A percentile compares a stretch with the other conserved stretches of the same genome.
phyloP scores from a whole-genome alignment of 495 filamentous ascomycete species.

The Aspergillus funiculosus region DNA sequence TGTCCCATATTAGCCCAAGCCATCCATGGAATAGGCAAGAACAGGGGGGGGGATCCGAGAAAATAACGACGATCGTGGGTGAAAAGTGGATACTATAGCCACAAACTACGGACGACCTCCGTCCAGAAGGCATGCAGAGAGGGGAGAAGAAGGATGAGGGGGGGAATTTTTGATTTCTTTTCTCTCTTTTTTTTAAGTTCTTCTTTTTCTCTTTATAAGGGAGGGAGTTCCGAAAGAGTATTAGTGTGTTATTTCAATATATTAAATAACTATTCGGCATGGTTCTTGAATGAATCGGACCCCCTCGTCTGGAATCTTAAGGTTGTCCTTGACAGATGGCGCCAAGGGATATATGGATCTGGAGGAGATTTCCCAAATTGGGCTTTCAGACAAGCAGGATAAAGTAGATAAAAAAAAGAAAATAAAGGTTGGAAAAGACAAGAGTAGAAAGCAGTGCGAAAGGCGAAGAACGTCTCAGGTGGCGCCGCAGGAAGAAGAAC shows the following conservation, averaged over 20 bases:
- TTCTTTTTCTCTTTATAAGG: too few species aligned
- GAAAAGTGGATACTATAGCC: slow-evolving; percentile 30
- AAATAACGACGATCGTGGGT: slow-evolving; percentile 41
- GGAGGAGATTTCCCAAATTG: slow-evolving; percentile 26
- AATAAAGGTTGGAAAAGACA: not conserved
- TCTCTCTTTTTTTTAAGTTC: not conserved
- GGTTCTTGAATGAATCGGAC: slow-evolving; percentile 19
- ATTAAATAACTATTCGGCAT: too few species aligned
- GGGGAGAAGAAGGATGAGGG: slow-evolving; percentile 2
- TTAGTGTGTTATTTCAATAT: not conserved
- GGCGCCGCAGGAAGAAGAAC: slow-evolving; percentile 21
- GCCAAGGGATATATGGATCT: slow-evolving; percentile 24
- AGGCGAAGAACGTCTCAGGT: slow-evolving; percentile 19
- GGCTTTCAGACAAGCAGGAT: not conserved
- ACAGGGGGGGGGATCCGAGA: slow-evolving; percentile 30
- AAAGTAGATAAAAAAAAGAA: too few species aligned
- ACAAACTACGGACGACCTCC: slow-evolving; percentile 30
- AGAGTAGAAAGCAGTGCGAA: not conserved
- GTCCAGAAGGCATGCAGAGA: slow-evolving; percentile 22
- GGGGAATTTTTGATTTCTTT: slow-evolving; percentile 4
- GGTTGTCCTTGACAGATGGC: slow-evolving; percentile 36
- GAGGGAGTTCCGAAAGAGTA: slow-evolving; percentile 14
- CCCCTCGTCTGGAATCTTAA: slow-evolving; percentile 25
- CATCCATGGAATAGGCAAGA: slow-evolving; percentile 19
- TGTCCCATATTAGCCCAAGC: slow-evolving; percentile 17